Evolutionary conservation across 495 filamentous ascomycete species (phyloP).

Genomic region (Gamarada debralockiae): DNA sequence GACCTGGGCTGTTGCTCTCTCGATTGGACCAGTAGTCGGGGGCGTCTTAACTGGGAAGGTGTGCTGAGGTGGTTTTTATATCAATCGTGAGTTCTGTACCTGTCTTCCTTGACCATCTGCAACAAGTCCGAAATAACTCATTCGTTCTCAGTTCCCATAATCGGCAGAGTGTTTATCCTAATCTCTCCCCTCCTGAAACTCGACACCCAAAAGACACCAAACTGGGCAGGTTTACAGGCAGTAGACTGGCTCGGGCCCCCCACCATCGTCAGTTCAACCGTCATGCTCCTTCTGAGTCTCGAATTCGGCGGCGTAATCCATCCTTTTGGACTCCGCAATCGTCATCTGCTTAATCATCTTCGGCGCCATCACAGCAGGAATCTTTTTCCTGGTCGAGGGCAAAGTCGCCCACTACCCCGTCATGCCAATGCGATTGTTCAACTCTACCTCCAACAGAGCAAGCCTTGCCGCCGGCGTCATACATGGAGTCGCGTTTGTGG

Average conservation of each 20-base stretch:
- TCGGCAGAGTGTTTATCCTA: background rate
- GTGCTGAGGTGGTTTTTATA: background rate
- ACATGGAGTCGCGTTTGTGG: background rate
- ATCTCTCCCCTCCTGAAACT: background rate
- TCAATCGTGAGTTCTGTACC: background rate
- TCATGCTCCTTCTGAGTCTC: background rate
- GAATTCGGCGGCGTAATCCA: no score
- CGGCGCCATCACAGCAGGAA: no score
- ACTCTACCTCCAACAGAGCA: no score
- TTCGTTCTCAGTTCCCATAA: background rate
- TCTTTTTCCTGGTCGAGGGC: no score
- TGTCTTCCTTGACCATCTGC: background rate
- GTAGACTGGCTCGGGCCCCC: background rate
- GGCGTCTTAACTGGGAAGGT: background rate
- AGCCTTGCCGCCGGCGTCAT: background rate
- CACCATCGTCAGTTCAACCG: background rate
- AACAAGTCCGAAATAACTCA: background rate
- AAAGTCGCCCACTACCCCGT: no score
- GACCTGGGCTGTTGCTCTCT: background rate
- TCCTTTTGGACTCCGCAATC: no score
- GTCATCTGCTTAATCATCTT: no score
- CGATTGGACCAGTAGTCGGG: background rate
- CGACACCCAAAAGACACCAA: background rate
- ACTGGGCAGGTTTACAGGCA: background rate
- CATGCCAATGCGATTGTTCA: no score